Base-by-base conservation (phyloP, 1,284 basidiomycete species). In the Microbotryum scabiosae region DNA sequence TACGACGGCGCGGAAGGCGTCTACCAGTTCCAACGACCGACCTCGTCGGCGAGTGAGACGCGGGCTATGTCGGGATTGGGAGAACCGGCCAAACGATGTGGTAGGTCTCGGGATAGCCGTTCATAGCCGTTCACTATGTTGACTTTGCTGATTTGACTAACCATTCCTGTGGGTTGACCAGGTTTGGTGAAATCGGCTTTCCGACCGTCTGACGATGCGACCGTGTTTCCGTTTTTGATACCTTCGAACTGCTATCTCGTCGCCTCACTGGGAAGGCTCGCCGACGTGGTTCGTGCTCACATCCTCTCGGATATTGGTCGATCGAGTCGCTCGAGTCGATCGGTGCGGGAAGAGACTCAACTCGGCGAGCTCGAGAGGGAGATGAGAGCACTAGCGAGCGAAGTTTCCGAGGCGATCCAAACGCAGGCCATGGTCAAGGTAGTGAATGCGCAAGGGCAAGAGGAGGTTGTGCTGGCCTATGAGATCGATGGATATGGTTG, bases 401-500 rank as follows among this genome's bases (percentile, higher is more conserved):
- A 57, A 26, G 56, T 57, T 10, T 14, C 14, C n/a, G 48, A 50
- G 10, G 56, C 56, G 14, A 36, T 57, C 4, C 51, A 48, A 48
- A 18, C 20, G 21, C 49, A 44, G 28, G 56, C 32, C 25, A 43
- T 52, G 2, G 46, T 56, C 5, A 21, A 51, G 8, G 32, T 44
- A 20, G 56, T 65, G 18, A 46, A 9, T 61, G 70, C 45, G 63
- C 66, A 8, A 55, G 62, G 0, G 1, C 8, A 6, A 64, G 69
- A 56, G 62, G 65, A 65, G 8, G 51, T 59, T 12, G 65, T 73
- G 23, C 72, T 65, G 26, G 71, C 71, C 0, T 73, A 67, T 52
- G 71, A 73, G 54, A 62, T 72, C 32, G 71, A 73, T 59, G 71
- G 71, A 6, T 72, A 63, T 36, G 70, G 69, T 23, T 18, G 43